These are phyloP conservation scores for Westerdykella sp. DNA, from an alignment of 2,329 filamentous ascomycete species.

Conservation along the genomic window DNA sequence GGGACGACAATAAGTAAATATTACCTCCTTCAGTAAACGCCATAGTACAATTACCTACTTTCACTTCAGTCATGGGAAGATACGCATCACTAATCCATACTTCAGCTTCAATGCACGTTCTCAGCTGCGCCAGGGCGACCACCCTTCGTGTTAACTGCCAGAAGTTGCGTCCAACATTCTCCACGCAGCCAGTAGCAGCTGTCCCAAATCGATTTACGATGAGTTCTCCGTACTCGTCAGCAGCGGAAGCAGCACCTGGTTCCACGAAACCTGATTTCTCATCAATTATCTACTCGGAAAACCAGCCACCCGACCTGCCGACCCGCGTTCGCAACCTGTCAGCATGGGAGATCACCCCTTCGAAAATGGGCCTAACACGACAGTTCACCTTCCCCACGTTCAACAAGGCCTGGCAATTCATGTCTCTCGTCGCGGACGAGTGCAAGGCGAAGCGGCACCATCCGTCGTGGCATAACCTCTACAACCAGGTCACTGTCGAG, in stretches of 20 bases:
- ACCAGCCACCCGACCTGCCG: constrained; percentile 24
- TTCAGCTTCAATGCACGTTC: too few relatives aligned
- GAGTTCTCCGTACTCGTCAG: not conserved
- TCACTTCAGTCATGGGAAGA: too few relatives aligned
- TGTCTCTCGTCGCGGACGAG: constrained; percentile 29
- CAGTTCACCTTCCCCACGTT: constrained; percentile 27
- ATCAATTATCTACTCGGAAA: constrained; percentile 21
- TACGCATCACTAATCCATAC: too few relatives aligned
- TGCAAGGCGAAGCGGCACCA: constrained; percentile 30
- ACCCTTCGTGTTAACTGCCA: not conserved
- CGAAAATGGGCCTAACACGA: constrained; percentile 22
- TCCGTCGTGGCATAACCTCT: constrained; percentile 31
- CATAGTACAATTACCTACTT: too few relatives aligned
- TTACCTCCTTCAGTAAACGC: too few relatives aligned
- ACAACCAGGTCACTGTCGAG: constrained; percentile 28
- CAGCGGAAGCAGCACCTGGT: not conserved
- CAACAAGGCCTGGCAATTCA: constrained; percentile 29
- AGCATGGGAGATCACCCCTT: constrained; percentile 21
- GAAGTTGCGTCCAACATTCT: too few relatives aligned
- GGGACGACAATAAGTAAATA: too few relatives aligned
- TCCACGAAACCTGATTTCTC: not conserved
- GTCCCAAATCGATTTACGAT: too few relatives aligned
- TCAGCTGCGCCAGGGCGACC: too few relatives aligned
- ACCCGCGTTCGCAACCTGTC: constrained; percentile 19
- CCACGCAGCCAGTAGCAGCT: too few relatives aligned